Evolutionary conservation across 2,329 filamentous ascomycete genomes (phyloP), one percentile per base, ranked within the genome.

Genomic region (Aspergillus aculeatinus): DNA sequence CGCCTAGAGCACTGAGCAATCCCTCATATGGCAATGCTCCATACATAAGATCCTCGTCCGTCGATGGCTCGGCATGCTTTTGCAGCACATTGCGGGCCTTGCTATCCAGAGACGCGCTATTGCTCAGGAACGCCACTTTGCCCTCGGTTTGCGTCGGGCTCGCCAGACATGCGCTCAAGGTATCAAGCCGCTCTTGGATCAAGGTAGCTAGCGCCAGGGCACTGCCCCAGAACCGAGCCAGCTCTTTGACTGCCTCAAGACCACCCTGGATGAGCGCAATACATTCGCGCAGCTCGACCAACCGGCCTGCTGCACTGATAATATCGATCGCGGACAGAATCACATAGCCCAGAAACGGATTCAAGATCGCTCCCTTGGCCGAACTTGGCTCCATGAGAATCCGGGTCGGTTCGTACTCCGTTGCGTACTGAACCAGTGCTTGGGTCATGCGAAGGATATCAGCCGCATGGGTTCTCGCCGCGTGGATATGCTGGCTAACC

Each of bases 321-420:
- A 90, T 84, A 65, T 92, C 89, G 35, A 88, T 79, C 0, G 88
- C 87, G 51, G 86, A 82, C 35, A 87, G 77, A 25, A 89, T 81
- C 5, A 83, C 82, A 63, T 85, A 85, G n/a, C 84, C 85, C 19
- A 85, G 78, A 62, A 88, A 86, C 0, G 88, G 87, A n/a, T 82
- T 83, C 0, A 85, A 82, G 47, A 84, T 81, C 5, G 74, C 65
- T 58, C 72, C 71, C 31, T 80, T 66, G 51, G 72, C 57, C n/a
- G 60, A 51, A 2, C 53, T 48, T 9, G 59, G 48, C 6, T 72
- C 71, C 2, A 64, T 39, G 51, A 33, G 57, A 31, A 64, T 51
- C 3, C 66, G 56, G 48, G 69, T 64, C 62, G 66, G 57, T 12
- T 66, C 63, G 11, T 67, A 60, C 3, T 72, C 61, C 35, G 68